A percentile compares a stretch with the other conserved stretches of the same genome.
Evolutionary conservation across 2,329 filamentous ascomycete genomes (phyloP).

Genomic region (Epicoccum sorghinum): DNA sequence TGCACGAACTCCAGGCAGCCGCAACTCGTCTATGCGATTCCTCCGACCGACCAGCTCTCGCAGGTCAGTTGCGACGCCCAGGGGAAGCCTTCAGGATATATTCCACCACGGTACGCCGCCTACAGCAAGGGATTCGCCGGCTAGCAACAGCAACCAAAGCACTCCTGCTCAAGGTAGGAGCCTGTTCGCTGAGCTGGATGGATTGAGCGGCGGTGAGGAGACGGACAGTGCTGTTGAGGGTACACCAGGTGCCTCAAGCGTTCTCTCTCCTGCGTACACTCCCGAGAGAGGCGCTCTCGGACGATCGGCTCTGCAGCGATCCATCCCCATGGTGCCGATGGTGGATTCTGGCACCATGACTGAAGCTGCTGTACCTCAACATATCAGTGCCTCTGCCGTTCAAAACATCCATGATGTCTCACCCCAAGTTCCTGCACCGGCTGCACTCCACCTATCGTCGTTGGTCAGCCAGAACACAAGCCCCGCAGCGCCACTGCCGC

Average conservation of each 20-base stretch:
- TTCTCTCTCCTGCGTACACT: conserved; percentile 37
- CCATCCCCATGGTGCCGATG: conserved; percentile 52
- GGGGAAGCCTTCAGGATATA: conserved; percentile 61
- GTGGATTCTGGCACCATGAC: conserved; percentile 69
- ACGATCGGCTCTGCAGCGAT: conserved; percentile 31
- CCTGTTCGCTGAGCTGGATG: conserved; percentile 87
- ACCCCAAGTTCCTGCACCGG: conserved; percentile 25
- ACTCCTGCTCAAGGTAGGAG: conserved; percentile 70
- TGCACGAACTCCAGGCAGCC: conserved; percentile 65
- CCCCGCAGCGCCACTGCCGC: conserved; percentile 23
- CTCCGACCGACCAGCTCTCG: conserved; percentile 67
- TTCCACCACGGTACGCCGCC: conserved; percentile 66
- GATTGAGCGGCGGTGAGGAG: conserved; percentile 75
- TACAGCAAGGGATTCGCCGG: conserved; percentile 60
- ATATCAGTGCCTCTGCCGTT: conserved; percentile 35
- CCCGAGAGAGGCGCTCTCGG: conserved; percentile 31
- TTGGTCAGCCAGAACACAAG: conserved; percentile 37
- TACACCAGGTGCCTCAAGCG: conserved; percentile 42
- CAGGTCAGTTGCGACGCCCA: conserved; percentile 55
- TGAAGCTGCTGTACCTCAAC: conserved; percentile 59
- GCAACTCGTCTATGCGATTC: conserved; percentile 74
- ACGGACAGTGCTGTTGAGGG: conserved; percentile 46
- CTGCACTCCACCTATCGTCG: conserved; percentile 31
- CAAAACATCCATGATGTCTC: conserved; percentile 34
- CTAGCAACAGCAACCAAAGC: conserved; percentile 52